phyloP scores from a whole-genome alignment of 2,329 filamentous ascomycete species.

The Aplosporella prunicola region DNA sequence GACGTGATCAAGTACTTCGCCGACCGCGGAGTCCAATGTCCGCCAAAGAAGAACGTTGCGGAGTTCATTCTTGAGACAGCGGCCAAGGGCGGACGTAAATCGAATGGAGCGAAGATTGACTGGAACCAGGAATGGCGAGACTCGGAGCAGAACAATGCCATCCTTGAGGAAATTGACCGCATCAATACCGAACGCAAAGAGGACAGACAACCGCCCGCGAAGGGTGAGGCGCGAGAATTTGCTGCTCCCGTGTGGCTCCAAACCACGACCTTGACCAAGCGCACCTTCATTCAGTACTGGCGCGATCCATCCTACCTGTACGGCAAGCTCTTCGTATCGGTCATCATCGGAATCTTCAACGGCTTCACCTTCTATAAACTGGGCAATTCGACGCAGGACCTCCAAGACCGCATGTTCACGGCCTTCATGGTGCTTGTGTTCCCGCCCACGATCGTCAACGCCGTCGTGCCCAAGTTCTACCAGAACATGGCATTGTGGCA shows the following conservation, averaged over 20 bases:
- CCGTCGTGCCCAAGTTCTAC: constrained; percentile 69
- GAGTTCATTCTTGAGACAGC: constrained; percentile 59
- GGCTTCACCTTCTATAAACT: constrained; percentile 70
- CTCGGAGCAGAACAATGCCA: constrained; percentile 49
- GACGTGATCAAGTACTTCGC: constrained; percentile 60
- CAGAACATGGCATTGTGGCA: constrained; percentile 64
- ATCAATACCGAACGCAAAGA: constrained; percentile 47
- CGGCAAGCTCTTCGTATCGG: constrained; percentile 62
- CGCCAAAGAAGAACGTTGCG: constrained; percentile 55
- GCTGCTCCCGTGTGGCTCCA: constrained; percentile 57
- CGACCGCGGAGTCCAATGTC: constrained; percentile 55
- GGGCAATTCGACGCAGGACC: constrained; percentile 54
- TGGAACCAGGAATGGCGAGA: constrained; percentile 69
- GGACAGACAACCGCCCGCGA: not conserved
- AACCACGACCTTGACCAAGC: constrained; percentile 56
- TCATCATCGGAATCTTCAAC: constrained; percentile 67
- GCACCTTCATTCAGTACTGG: constrained; percentile 66
- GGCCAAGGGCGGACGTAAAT: constrained; percentile 45
- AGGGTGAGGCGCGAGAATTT: constrained; percentile 44
- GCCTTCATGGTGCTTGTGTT: constrained; percentile 50
- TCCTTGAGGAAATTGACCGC: constrained; percentile 57
- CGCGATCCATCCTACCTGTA: constrained; percentile 68
- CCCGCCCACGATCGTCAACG: constrained; percentile 63
- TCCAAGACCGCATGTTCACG: constrained; percentile 73
- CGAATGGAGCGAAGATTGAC: constrained; percentile 49